These are phyloP conservation scores for Hyphodiscus sp. DNA, from an alignment of 2,329 filamentous ascomycete species.

Conservation along the genomic window DNA sequence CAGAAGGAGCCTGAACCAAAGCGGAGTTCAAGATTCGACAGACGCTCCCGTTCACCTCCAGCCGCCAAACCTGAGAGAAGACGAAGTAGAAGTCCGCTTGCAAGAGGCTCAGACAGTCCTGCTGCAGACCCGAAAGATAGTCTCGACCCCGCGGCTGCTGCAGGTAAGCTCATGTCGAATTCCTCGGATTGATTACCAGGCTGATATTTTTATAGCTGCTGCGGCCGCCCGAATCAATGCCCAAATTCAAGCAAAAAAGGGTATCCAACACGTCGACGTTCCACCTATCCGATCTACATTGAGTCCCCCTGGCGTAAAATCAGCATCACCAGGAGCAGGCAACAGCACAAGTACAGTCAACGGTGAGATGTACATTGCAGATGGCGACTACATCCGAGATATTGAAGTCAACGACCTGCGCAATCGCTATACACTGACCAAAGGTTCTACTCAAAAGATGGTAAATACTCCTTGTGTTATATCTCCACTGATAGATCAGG, in stretches of 20 bases:
- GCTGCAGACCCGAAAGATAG: conserved; percentile 32
- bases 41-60: conserved; percentile 78
- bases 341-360: conserved; percentile 54
- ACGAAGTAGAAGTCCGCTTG: conserved; percentile 75
- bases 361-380: conserved; percentile 85
- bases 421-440: conserved; percentile 94
- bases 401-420: conserved; percentile 98
- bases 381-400: conserved; percentile 97
- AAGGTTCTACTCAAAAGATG: conserved; percentile 97
- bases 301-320: conserved; percentile 20
- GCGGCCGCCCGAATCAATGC: conserved; percentile 86
- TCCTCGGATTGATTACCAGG: conserved; percentile 1
- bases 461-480: conserved; percentile 77
- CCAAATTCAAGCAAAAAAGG: conserved; percentile 77
- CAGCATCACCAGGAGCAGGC: conserved; percentile 25
- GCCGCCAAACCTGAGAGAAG: conserved; percentile 58
- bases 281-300: conserved; percentile 60
- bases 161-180: conserved; percentile 47
- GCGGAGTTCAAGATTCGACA: conserved; percentile 76
- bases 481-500: conserved; percentile 59
- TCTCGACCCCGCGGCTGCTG: conserved; percentile 68
- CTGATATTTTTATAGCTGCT: conserved; percentile 52
- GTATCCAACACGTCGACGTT: conserved; percentile 84
- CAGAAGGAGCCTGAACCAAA: conserved; percentile 79
- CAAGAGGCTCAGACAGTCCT: conserved; percentile 33